Evolutionary conservation across 75 land plant species (phyloP), one percentile per base, ranked within the genome.

Genomic region (Chamaecyparis obtusa): DNA sequence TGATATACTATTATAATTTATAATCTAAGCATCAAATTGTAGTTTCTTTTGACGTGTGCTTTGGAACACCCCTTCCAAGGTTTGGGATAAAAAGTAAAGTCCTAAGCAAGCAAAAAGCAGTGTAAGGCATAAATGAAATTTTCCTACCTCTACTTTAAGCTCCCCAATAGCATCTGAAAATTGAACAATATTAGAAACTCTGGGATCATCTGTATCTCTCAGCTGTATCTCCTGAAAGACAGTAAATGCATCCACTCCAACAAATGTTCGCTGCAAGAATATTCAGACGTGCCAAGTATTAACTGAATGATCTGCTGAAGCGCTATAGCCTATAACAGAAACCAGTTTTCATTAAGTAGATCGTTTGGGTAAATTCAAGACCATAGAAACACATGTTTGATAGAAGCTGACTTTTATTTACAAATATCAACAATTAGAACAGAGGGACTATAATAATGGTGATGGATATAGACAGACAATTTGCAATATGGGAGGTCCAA

Each of bases 141-240:
- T 46, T 10, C 32, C 30, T 94, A 96, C 99, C 99, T 97, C 98
- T 44, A 97, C 99, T 95, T 93, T 94, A 16, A 97, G 94, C 91
- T 98, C 99, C 41, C 99, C 99, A 60, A 98, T 91, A 43, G 90
- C 85, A 57, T 98, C 99, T 71, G 98, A 96, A 91, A 96, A 96
- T 88, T 86, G 89, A 8, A 98, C 97, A 90, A 96, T 91, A 89
- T 98, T 98, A 51, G 92, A 88, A 4, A 98, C 99, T 60, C 99
- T 92, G 48, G 95, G 99, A 87, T 96, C 99, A 83, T 91, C 86
- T 24, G 96, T 89, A 85, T 54, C 88, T 60, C 92, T 86, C 55
- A 98, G 91, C 35, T 41, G 86, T 54, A 98, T 91, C 83, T 98
- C 99, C 93, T 98, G 99, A 86, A 95, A 98, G 32, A 98, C 95